These are phyloP conservation scores for Russula brevipes DNA, from an alignment of 768 basidiomycete genomes.

Conservation along the genomic window DNA sequence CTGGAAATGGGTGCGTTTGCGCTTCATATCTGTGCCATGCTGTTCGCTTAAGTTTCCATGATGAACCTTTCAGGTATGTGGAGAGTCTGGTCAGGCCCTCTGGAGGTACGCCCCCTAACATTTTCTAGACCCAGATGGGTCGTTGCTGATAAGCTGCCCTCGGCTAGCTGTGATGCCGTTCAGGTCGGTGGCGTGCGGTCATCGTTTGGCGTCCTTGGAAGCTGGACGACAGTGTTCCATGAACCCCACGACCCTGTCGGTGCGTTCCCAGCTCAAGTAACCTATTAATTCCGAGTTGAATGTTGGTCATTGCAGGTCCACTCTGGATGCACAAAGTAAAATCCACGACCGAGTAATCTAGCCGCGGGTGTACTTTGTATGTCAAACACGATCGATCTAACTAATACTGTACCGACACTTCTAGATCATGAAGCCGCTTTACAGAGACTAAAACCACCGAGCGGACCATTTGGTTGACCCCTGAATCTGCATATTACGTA, in stretches of 20 bases:
- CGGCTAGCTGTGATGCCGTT: slow-evolving; percentile 51
- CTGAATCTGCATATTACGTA: no score
- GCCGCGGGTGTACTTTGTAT: neutral
- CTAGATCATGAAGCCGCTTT: no score
- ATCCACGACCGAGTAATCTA: neutral
- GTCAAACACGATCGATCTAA: neutral
- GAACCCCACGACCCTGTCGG: slow-evolving; percentile 47
- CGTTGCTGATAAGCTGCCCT: neutral
- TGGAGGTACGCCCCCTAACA: slow-evolving; percentile 21
- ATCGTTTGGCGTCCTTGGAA: slow-evolving; percentile 51
- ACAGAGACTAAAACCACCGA: no score
- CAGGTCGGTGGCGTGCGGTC: slow-evolving; percentile 60
- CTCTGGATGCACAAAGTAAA: slow-evolving; percentile 31
- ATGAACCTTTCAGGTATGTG: slow-evolving; percentile 11
- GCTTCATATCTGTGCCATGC: neutral
- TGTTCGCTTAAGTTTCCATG: neutral
- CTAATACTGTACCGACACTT: no score
- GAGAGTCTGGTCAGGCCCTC: slow-evolving; percentile 30
- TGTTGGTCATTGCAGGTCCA: slow-evolving; percentile 26
- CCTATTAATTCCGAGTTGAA: neutral
- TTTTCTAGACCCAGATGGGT: neutral
- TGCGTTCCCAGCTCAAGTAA: slow-evolving; percentile 24
- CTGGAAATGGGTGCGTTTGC: slow-evolving; percentile 56
- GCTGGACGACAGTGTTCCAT: slow-evolving; percentile 47
- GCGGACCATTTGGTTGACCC: no score